Evolutionary conservation across 768 basidiomycete species (phyloP).

Genomic region (Paxillus rubicundulus): DNA sequence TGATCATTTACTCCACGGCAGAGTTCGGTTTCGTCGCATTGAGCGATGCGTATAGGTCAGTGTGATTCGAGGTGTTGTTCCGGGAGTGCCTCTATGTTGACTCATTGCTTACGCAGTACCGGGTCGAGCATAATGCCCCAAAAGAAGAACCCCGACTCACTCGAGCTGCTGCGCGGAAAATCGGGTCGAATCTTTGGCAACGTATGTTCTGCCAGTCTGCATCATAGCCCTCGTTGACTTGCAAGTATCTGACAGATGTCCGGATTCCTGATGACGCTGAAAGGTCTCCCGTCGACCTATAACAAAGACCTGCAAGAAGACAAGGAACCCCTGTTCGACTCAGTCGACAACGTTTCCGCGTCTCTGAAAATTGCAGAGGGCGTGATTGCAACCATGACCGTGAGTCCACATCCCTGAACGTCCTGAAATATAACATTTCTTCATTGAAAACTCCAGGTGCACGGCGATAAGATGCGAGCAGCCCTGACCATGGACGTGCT

Average conservation of each 20-base stretch:
- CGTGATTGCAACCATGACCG: conserved; percentile 87
- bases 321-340: conserved; percentile 95
- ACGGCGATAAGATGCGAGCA: conserved; percentile 84
- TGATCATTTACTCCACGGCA: conserved; percentile 94
- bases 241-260: conserved; percentile 65
- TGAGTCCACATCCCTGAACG: conserved; percentile 33
- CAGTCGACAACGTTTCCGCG: conserved; percentile 84
- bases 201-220: conserved; percentile 40
- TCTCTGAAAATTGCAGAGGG: conserved; percentile 93
- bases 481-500: conserved; percentile 97
- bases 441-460: conserved; percentile 51
- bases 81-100: not conserved
- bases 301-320: conserved; percentile 99
- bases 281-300: conserved; percentile 97
- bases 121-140: conserved; percentile 99
- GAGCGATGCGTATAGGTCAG: conserved; percentile 94
- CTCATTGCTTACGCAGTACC: conserved; percentile 53
- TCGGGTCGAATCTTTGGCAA: conserved; percentile 92
- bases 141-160: conserved; percentile 97
- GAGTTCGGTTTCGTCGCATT: conserved; percentile 97
- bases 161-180: conserved; percentile 94
- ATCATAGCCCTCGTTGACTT: not conserved
- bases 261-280: conserved; percentile 95
- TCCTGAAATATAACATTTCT: not conserved
- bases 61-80: not conserved